Evolutionary conservation across 768 basidiomycete genomes (phyloP).

Genomic region (Kwoniella bestiolae): DNA sequence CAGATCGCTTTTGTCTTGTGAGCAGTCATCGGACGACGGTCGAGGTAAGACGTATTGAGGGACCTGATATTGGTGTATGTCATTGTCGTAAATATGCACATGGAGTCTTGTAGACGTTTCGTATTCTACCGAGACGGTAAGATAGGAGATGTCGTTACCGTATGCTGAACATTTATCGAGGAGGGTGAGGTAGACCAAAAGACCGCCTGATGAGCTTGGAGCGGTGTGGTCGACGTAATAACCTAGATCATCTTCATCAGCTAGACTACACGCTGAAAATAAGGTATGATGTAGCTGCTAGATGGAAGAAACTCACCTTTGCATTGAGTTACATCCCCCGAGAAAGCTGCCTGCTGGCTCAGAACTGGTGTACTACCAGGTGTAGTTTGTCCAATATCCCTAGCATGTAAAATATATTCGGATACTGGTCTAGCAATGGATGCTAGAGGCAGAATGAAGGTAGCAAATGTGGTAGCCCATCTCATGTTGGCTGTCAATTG

Average conservation of each 20-base stretch:
- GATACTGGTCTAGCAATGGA: background rate
- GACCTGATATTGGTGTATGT: conserved; percentile 67
- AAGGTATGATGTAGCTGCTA: no score
- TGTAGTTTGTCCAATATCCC: conserved; percentile 7
- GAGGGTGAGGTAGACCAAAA: conserved; percentile 17
- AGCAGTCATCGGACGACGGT: conserved; percentile 24
- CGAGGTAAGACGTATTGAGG: conserved; percentile 61
- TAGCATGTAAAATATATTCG: conserved; percentile 4
- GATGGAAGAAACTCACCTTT: conserved; percentile 10
- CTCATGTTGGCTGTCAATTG: no score
- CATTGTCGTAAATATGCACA: conserved; percentile 57
- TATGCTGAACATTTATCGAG: conserved; percentile 25
- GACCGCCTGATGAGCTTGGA: conserved; percentile 19
- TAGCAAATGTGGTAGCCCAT: background rate
- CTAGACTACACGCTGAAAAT: no score
- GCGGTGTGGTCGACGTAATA: conserved; percentile 19
- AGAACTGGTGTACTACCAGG: conserved; percentile 14
- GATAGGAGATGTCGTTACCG: conserved; percentile 29
- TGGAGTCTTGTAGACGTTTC: conserved; percentile 46
- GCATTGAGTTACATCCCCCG: conserved; percentile 29
- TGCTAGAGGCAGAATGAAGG: background rate
- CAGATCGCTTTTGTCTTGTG: conserved; percentile 62
- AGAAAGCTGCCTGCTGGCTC: conserved; percentile 19
- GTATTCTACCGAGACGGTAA: conserved; percentile 36
- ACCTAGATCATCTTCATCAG: conserved; percentile 6